phyloP scores from a whole-genome alignment of 176 grass and related monocot genomes.

The Pontederia crassipes region DNA sequence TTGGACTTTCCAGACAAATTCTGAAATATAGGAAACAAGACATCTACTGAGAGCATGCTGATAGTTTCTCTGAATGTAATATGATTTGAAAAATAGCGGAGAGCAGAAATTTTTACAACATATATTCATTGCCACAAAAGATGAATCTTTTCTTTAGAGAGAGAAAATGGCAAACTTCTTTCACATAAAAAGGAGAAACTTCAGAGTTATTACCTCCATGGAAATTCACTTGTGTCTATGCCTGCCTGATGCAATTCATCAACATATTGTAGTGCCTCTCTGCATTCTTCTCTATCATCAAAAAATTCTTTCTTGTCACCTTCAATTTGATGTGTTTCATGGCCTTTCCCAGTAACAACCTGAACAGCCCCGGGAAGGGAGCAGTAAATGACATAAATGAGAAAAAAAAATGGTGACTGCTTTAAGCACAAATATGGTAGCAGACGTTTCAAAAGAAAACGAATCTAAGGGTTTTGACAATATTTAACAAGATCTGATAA shows the following conservation, averaged over 20 bases:
- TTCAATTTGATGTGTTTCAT: slow-evolving; percentile 76
- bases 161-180: neutral
- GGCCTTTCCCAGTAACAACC: slow-evolving; percentile 94
- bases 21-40: too few relatives aligned
- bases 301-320: slow-evolving; percentile 81
- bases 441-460: too few relatives aligned
- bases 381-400: neutral
- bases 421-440: neutral
- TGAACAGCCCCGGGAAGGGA: slow-evolving; percentile 3
- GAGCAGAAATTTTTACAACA: too few relatives aligned
- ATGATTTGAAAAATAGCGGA: too few relatives aligned
- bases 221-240: slow-evolving; percentile 97
- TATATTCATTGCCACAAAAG: too few relatives aligned
- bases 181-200: slow-evolving; percentile 7
- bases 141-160: too few relatives aligned
- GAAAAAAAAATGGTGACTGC: neutral
- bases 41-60: too few relatives aligned
- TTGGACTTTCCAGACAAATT: too few relatives aligned
- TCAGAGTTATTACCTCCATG: slow-evolving; percentile 59
- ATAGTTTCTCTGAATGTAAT: too few relatives aligned
- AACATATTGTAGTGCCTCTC: slow-evolving; percentile 85
- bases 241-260: slow-evolving; percentile 83
- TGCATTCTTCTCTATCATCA: slow-evolving; percentile 96
- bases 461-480: too few relatives aligned
- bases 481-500: too few relatives aligned